Evolutionary conservation across 2,329 filamentous ascomycete genomes (phyloP).

Genomic region (Tolypocladium sp.): DNA sequence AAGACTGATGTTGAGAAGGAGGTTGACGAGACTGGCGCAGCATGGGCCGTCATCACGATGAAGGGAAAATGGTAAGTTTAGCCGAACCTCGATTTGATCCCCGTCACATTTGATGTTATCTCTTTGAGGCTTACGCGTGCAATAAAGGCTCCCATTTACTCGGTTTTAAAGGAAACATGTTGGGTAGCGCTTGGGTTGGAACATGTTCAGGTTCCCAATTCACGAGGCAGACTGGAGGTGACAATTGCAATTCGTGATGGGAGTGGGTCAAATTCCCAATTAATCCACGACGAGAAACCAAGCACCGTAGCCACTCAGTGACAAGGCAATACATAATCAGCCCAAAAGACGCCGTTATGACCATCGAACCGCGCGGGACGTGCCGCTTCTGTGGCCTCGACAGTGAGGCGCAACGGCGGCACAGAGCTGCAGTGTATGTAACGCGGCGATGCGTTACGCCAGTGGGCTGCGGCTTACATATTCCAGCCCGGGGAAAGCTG

Average conservation of each 20-base stretch:
- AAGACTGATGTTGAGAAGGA: constrained; percentile 91
- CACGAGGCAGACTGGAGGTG: too few species aligned
- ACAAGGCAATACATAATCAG: too few species aligned
- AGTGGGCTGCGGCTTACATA: background rate
- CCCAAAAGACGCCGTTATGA: too few species aligned
- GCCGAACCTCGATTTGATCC: background rate
- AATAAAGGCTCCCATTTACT: background rate
- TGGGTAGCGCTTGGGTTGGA: background rate
- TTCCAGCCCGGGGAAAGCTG: background rate
- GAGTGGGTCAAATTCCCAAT: too few species aligned
- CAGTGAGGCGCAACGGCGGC: background rate
- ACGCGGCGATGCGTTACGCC: background rate
- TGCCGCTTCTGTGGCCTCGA: background rate
- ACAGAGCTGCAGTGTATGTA: background rate
- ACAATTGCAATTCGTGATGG: too few species aligned
- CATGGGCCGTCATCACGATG: constrained; percentile 79
- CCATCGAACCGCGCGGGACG: background rate
- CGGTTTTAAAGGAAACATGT: background rate
- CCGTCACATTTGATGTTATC: background rate
- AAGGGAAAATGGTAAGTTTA: constrained; percentile 69
- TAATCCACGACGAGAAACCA: too few species aligned
- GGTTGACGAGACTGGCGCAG: constrained; percentile 68
- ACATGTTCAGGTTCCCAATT: background rate
- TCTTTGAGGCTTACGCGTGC: background rate
- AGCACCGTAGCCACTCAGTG: too few species aligned